Evolutionary conservation across 768 basidiomycete species (phyloP), one percentile per base, ranked within the genome.

Genomic region (Auricularia sp.): DNA sequence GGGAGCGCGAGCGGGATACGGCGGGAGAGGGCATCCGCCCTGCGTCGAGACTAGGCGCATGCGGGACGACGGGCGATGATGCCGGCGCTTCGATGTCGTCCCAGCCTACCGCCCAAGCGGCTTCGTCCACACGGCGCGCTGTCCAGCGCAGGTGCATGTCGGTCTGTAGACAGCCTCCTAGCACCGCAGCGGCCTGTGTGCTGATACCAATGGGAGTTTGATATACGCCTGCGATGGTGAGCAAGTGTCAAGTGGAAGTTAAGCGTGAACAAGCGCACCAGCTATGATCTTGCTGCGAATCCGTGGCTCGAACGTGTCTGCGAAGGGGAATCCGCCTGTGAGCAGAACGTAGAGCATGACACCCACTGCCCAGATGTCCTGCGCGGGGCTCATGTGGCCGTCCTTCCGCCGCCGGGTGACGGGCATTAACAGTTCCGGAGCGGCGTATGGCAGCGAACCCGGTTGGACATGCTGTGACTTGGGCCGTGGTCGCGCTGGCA

Each of bases 311-410:
- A 91, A 99, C 0, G 88, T 78, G 74, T 99, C 96, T 39, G 73
- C 77, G 73, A 98, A 98, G 0, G 97, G 97, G 6, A 98, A 78
- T n/a, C 80, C 78, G 2, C 94, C 94, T 0, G 86, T 87, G 21
- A 98, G 81, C 1, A 99, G 79, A 7, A 88, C 86, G 72, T 94
- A 92, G 1, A 99, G 84, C 67, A 97, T 82, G 64, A 94, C 86
- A 0, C 97, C 97, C 2, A 98, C 77, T 0, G 97, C 94, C 97
- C 97, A 99, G 35, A 98, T 87, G 68, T 99, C 97, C 71, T 94
- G 92, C 0, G 90, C 85, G 2, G 94, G 88, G 36, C 77, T 71
- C 2, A 75, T 76, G 16, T 74, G 71, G 4, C 11, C 65, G 66
- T 8, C 67, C 63, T 8, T 74, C 56, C 34, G 73, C 3, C 74